Evolutionary conservation across 139 green algal species (phyloP), one percentile per base, ranked within the genome.

Genomic region (Dunaliella primolecta): DNA sequence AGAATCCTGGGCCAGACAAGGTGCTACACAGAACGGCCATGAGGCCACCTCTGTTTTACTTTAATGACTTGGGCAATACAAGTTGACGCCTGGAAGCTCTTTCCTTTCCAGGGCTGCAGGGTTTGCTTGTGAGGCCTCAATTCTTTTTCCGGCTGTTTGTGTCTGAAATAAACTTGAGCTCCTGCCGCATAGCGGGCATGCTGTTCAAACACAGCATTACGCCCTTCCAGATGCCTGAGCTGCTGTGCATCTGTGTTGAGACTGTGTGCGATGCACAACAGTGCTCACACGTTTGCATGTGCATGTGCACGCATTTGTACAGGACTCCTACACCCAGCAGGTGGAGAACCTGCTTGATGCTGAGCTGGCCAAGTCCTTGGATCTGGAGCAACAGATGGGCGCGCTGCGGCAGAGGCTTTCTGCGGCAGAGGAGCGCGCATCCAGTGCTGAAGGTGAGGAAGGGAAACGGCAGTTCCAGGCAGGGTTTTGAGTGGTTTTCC

Each of bases 311-410:
- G 15, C 46, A 15, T 64, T 7, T 15, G 15, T 64, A 15, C 46
- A 64, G 46, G 46, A 64, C 15, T 64, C 46, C 15, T 64, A 64
- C 46, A 64, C 30, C n/a, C 25, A 31, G 7, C 75, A 80, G n/a
- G n/a, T 80, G 1, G 75, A 80, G 75, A 27, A 32, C 2, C 75
- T 80, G 75, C 75, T 80, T 29, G 75, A 80, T 11, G 75, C 75
- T 38, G 75, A 80, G 75, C 75, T 80, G n/a, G 29, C 75, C 1
- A 80, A 80, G 30, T 32, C n/a, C n/a, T n/a, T 80, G 75, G 75
- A 32, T 2, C n/a, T 36, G 2, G 75, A 80, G 75, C 7, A 36
- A 30, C n/a, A 80, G 75, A 2, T 80, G 29, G 75, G n/a, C 2
- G 75, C 7, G 75, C 2, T 80, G 75, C 75, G 75, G n/a, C n/a